Percentiles rank a stretch among this genome's conserved stretches.
Conservation (phyloP, 306 rosid species). For the Rubus parviflorus region DNA sequence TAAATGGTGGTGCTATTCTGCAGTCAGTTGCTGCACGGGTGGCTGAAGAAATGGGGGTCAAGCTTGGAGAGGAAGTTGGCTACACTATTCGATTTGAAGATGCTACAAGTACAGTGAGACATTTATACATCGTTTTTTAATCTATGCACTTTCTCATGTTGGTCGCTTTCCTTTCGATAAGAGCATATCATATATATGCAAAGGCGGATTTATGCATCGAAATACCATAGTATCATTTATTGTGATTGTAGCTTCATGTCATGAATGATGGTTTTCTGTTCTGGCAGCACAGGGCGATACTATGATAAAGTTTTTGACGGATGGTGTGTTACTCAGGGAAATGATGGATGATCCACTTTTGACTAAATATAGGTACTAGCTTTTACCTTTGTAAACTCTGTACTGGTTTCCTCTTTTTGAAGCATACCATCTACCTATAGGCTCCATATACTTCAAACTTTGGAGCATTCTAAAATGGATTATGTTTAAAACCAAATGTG, state of each 20-base stretch:
- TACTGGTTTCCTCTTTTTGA: neutral
- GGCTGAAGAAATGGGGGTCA: constrained; percentile 91
- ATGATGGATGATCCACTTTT: constrained; percentile 99
- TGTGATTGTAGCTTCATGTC: neutral
- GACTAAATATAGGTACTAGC: constrained; percentile 83
- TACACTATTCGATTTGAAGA: constrained; percentile 95
- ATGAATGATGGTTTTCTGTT: constrained; percentile 38
- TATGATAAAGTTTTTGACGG: constrained; percentile 78
- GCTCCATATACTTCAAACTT: constrained; percentile 8
- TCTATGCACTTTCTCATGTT: neutral
- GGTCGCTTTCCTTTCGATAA: neutral
- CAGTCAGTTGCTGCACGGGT: constrained; percentile 91
- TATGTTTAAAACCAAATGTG: neutral
- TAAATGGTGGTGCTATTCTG: neutral
- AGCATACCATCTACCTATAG: neutral
- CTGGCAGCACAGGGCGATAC: constrained; percentile 83
- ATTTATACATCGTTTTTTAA: constrained; percentile 1
- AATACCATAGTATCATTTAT: constrained; percentile 1
- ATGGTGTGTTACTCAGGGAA: constrained; percentile 86
- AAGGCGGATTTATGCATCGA: neutral
- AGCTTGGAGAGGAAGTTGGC: constrained; percentile 92
- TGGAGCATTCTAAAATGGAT: constrained; percentile 8
- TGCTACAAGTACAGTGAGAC: constrained; percentile 62
- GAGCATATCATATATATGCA: neutral
- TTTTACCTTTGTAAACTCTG: neutral